Conservation (phyloP, 2,329 filamentous ascomycete genomes). For the Madurella mycetomatis region DNA sequence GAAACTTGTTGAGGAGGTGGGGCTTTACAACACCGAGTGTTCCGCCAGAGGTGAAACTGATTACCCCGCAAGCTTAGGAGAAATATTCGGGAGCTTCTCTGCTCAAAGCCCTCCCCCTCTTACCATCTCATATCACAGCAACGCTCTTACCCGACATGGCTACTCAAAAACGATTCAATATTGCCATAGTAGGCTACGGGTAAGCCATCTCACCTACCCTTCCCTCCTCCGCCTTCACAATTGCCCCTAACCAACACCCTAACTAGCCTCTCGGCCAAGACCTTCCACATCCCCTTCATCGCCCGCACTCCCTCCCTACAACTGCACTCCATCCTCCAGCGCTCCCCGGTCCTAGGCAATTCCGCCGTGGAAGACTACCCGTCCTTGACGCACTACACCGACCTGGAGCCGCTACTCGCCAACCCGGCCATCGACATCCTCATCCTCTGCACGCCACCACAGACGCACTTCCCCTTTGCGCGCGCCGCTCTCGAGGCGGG, state of each 20-base stretch:
- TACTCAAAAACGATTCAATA: conserved; percentile 25
- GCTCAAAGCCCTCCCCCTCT: too few species aligned
- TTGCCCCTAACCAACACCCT: neutral
- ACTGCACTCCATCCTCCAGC: conserved; percentile 72
- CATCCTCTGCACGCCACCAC: conserved; percentile 66
- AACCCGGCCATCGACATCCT: conserved; percentile 65
- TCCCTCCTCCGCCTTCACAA: neutral
- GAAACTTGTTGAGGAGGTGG: too few species aligned
- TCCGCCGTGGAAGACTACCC: conserved; percentile 68
- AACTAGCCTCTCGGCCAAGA: conserved; percentile 60
- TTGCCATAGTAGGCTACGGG: conserved; percentile 29
- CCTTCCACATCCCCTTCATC: conserved; percentile 82
- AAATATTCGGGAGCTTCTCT: too few species aligned
- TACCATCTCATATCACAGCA: too few species aligned
- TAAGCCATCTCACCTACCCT: conserved; percentile 1
- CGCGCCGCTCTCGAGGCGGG: conserved; percentile 62
- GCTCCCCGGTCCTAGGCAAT: conserved; percentile 58
- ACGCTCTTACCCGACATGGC: conserved; percentile 13
- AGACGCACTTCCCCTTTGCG: conserved; percentile 63
- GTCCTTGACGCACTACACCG: conserved; percentile 57
- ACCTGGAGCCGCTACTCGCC: conserved; percentile 57
- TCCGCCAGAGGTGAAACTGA: too few species aligned
- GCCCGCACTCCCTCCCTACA: conserved; percentile 57
- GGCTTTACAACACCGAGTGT: too few species aligned
- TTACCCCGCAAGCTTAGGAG: too few species aligned